Evolutionary conservation across 1,284 basidiomycete genomes (phyloP), one percentile per base, ranked within the genome.

Genomic region (Austroboletus niveus): DNA sequence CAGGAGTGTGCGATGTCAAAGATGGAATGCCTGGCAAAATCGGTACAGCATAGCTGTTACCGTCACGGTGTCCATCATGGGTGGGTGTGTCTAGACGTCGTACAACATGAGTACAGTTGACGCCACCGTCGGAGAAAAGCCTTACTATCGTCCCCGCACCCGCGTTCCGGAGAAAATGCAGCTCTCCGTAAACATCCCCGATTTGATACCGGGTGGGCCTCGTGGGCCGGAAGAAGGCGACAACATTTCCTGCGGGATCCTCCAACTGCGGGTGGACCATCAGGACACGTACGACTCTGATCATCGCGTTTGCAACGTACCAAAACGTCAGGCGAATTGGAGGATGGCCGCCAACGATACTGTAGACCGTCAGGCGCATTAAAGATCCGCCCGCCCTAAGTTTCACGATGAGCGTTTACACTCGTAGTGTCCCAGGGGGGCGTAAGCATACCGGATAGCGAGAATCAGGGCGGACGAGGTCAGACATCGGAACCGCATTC

Each of bases 61-160:
- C 35, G 84, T 85, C 55, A 92, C 87, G 45, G 81, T 82, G 75
- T 92, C 89, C 88, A 92, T 92, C 70, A 91, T 82, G 55, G 89
- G 89, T 50, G 88, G 88, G 64, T 90, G 88, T 75, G 82, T 87
- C 88, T 90, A 65, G 48, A 30, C 41, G 50, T 45, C 56, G 57
- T 53, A 52, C 34, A 55, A 57, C 49, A 60, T 70, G 56, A 66
- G 56, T 31, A 49, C 42, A 4, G 39, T 24, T 56, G 65, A 60
- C 51, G 54, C 48, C 53, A 58, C 34, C 27, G 30, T 45, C 49
- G 55, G 45, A 47, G 41, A 47, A 47, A 47, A 47, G 49, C 49
- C 64, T 72, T 71, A 91, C 89, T 71, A 91, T 86, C 53, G 88
- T 87, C 47, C 88, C 88, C 60, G 82, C 79, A 47, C 89, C 89